These are phyloP conservation scores for Xylaria castorea DNA, from an alignment of 495 filamentous ascomycete species.

Conservation along the genomic window DNA sequence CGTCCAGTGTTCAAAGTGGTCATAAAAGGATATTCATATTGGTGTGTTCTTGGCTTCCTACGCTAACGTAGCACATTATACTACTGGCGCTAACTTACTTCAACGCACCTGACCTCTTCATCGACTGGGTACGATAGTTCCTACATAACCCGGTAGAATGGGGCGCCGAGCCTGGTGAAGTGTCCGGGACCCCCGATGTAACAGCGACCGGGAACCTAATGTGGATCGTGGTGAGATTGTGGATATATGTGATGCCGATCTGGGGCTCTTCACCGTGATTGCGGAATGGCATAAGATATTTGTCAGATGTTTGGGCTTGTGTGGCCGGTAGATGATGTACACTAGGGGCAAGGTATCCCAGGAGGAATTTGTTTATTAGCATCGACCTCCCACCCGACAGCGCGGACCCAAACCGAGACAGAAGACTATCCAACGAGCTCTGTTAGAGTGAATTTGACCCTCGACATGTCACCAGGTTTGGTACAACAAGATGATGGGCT, in stretches of 20 bases:
- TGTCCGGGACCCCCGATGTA: constrained; percentile 8
- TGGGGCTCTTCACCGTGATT: constrained; percentile 22
- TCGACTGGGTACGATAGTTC: background rate
- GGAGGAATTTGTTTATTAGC: constrained; percentile 15
- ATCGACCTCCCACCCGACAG: constrained; percentile 21
- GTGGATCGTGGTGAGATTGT: constrained; percentile 20
- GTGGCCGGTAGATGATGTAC: background rate
- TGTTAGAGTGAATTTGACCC: constrained; percentile 5
- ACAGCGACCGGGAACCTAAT: constrained; percentile 2
- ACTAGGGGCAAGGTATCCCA: background rate
- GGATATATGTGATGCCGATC: constrained; percentile 12
- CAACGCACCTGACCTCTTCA: background rate
- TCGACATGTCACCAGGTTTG: constrained; percentile 30
- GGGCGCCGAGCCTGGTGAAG: constrained; percentile 9
- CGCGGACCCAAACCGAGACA: constrained; percentile 10
- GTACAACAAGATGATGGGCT: constrained; percentile 23
- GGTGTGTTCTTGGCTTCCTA: background rate
- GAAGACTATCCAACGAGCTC: background rate
- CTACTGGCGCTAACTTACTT: background rate
- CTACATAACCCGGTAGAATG: constrained; percentile 12
- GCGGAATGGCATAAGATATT: constrained; percentile 18
- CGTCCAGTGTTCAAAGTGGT: background rate
- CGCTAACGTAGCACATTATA: background rate
- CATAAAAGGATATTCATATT: background rate
- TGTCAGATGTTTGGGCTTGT: constrained; percentile 5